A percentile compares a stretch with the other conserved stretches of the same genome.
These are phyloP conservation scores for Chondrostereum purpureum DNA, from an alignment of 1,284 basidiomycete species.

Conservation along the genomic window DNA sequence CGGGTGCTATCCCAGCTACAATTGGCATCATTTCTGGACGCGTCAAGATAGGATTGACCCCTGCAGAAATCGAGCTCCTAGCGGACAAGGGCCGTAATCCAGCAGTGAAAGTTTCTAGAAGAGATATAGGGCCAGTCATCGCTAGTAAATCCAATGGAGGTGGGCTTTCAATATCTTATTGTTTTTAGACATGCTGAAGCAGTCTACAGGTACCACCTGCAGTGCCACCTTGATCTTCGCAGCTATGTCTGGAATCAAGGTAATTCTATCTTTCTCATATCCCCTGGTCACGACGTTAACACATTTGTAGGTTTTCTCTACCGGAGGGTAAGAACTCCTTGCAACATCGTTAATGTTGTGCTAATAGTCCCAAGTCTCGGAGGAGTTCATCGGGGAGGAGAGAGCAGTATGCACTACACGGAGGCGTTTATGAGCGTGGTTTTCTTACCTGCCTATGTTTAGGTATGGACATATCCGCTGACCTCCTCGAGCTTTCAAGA, in stretches of 20 bases:
- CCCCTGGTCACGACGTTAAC: conserved; percentile 3
- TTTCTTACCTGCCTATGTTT: conserved; percentile 8
- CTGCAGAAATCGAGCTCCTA: conserved; percentile 63
- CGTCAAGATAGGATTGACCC: conserved; percentile 79
- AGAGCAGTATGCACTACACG: conserved; percentile 54
- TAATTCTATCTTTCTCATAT: conserved; percentile 20
- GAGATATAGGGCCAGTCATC: conserved; percentile 81
- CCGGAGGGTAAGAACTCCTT: conserved; percentile 56
- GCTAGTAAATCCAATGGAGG: conserved; percentile 73
- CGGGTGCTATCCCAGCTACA: conserved; percentile 76
- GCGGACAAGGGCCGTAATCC: conserved; percentile 45
- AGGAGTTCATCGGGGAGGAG: conserved; percentile 91
- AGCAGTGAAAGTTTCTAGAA: conserved; percentile 73
- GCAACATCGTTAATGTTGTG: conserved; percentile 5
- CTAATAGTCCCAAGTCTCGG: conserved; percentile 48
- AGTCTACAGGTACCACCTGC: conserved; percentile 63
- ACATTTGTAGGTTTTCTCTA: conserved; percentile 61
- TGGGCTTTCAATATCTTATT: too few species aligned
- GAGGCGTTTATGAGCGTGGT: conserved; percentile 5
- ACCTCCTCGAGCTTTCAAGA: conserved; percentile 77
- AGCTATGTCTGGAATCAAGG: conserved; percentile 77
- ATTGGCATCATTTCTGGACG: conserved; percentile 82
- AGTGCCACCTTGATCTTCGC: conserved; percentile 84
- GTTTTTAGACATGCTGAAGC: not conserved
- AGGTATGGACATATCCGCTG: conserved; percentile 96